Percentiles rank a stretch among this genome's conserved stretches.
These are phyloP conservation scores for Castanea sativa DNA, from an alignment of 306 rosid species.

Conservation along the genomic window DNA sequence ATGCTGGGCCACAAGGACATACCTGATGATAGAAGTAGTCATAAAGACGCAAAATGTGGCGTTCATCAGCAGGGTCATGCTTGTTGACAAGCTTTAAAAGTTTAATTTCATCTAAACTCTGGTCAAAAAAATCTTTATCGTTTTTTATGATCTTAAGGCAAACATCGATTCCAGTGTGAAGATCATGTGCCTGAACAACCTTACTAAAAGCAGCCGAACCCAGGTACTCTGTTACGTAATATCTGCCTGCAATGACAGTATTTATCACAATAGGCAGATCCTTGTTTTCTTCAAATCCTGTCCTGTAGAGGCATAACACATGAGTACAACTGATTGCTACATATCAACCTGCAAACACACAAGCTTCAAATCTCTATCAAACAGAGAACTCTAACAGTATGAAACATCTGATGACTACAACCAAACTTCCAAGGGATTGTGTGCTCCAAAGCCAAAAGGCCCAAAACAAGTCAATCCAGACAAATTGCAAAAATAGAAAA, in stretches of 20 bases:
- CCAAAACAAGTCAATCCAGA: neutral
- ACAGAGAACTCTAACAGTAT: slow-evolving; percentile 5
- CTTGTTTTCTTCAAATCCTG: slow-evolving; percentile 98
- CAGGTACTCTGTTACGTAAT: slow-evolving; percentile 77
- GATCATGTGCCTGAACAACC: slow-evolving; percentile 96
- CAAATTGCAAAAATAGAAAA: neutral
- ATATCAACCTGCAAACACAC: slow-evolving; percentile 20
- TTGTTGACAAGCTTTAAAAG: slow-evolving; percentile 93
- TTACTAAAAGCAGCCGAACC: slow-evolving; percentile 98
- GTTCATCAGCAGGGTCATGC: slow-evolving; percentile 76
- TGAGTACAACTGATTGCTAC: slow-evolving; percentile 29
- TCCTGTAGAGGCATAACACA: slow-evolving; percentile 61
- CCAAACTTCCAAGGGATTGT: neutral
- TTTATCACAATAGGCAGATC: slow-evolving; percentile 85
- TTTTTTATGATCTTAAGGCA: slow-evolving; percentile 98
- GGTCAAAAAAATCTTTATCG: slow-evolving; percentile 95
- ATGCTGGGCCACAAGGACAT: slow-evolving; percentile 12
- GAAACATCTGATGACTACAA: slow-evolving; percentile 9
- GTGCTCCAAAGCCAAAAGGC: neutral
- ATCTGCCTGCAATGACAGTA: slow-evolving; percentile 80
- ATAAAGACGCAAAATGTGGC: slow-evolving; percentile 83
- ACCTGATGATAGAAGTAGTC: slow-evolving; percentile 97
- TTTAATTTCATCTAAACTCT: slow-evolving; percentile 96
- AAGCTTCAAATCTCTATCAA: slow-evolving; percentile 22
- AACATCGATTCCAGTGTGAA: slow-evolving; percentile 78